These are phyloP conservation scores for Pseudogymnoascus sp. DNA, from an alignment of 2,329 filamentous ascomycete species.

Conservation along the genomic window DNA sequence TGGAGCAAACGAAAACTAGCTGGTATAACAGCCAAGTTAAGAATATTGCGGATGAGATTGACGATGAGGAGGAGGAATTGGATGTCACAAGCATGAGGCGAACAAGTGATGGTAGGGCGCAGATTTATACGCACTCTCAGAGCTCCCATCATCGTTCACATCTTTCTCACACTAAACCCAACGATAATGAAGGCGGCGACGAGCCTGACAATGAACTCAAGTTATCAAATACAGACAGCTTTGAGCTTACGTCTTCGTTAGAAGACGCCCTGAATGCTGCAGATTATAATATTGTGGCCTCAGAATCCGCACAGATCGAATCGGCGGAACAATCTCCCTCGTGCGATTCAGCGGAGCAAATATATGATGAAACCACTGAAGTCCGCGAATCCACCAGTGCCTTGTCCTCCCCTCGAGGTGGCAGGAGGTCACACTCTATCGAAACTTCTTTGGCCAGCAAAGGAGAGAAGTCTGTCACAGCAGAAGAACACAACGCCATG, in stretches of 20 bases:
- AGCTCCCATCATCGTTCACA: neutral
- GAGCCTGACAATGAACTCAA: neutral
- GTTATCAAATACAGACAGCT: constrained; percentile 13
- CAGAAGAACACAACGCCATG: constrained; percentile 86
- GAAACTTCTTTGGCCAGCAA: neutral
- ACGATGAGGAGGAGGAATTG: constrained; percentile 31
- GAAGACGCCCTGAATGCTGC: constrained; percentile 25
- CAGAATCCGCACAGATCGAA: neutral
- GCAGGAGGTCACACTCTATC: neutral
- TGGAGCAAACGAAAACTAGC: constrained; percentile 70
- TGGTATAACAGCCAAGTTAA: constrained; percentile 73
- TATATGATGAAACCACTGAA: constrained; percentile 7
- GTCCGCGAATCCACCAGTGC: neutral
- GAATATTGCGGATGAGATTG: constrained; percentile 31
- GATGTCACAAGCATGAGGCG: neutral
- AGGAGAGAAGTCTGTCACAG: constrained; percentile 41
- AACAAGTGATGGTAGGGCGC: constrained; percentile 8
- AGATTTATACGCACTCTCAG: neutral
- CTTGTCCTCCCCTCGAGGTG: neutral
- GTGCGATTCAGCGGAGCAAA: neutral
- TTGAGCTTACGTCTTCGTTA: constrained; percentile 26
- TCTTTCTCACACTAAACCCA: neutral
- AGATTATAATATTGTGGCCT: neutral
- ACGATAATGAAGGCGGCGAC: neutral
- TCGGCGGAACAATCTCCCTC: neutral